Conservation (phyloP, 768 basidiomycete species). For the Strobilomyces confusus region DNA sequence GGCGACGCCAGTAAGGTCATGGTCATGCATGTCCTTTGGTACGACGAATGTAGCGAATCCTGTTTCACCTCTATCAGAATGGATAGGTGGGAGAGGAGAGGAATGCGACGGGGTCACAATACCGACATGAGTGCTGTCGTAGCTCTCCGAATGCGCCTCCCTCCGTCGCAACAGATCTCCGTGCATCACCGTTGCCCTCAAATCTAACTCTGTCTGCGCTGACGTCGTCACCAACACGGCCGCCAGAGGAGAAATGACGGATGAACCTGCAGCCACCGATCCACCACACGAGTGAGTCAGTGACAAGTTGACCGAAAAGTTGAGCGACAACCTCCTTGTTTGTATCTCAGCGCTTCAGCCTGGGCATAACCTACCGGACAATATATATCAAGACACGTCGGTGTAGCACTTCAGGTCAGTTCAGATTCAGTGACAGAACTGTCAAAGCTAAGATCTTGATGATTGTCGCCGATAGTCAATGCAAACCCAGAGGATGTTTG, state of each 20-base stretch:
- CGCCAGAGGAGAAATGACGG: not conserved
- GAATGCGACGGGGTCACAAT: not conserved
- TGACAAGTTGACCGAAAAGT: too few species aligned
- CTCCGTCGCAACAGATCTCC: slow-evolving; percentile 54
- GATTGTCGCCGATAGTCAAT: too few species aligned
- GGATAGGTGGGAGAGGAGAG: not conserved
- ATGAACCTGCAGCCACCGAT: slow-evolving; percentile 73
- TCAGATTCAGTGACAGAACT: too few species aligned
- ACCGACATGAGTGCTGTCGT: slow-evolving; percentile 37
- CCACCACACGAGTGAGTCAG: too few species aligned
- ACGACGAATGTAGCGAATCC: not conserved
- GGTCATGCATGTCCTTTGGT: not conserved
- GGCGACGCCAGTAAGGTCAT: too few species aligned
- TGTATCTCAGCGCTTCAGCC: too few species aligned
- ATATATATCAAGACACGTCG: too few species aligned
- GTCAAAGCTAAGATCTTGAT: too few species aligned
- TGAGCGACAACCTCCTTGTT: too few species aligned
- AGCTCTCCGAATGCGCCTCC: slow-evolving; percentile 47
- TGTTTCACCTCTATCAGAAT: slow-evolving; percentile 13
- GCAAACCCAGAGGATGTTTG: too few species aligned
- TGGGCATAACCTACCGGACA: too few species aligned
- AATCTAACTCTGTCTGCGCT: slow-evolving; percentile 51
- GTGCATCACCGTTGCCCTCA: slow-evolving; percentile 50
- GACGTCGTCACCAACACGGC: not conserved
- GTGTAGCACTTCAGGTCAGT: too few species aligned